phyloP scores from a whole-genome alignment of 139 green algal species.

The Tetraselmis chui region DNA sequence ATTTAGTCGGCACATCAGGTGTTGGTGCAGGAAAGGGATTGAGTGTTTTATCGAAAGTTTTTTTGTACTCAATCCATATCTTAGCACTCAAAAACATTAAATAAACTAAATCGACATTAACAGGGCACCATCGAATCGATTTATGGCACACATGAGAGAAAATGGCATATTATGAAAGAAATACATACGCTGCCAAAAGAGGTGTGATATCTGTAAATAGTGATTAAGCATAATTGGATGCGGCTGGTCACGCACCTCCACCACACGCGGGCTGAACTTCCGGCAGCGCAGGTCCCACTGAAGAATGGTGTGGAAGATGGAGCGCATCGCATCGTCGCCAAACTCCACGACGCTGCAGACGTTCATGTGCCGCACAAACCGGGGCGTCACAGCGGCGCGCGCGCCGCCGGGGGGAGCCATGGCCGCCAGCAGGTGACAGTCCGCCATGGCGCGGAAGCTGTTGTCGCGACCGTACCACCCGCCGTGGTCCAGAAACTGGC shows the following conservation, averaged over 20 bases:
- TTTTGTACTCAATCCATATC: no score
- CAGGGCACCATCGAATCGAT: no score
- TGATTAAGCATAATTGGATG: no score
- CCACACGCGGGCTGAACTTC: conserved; percentile 4
- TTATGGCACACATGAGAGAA: no score
- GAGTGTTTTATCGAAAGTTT: no score
- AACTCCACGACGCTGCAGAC: conserved; percentile 21
- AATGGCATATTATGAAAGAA: no score
- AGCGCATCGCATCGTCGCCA: conserved; percentile 2
- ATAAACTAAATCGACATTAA: no score
- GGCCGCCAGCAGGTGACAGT: conserved; percentile 25
- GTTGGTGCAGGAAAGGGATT: no score
- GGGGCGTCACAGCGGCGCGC: conserved; percentile 22
- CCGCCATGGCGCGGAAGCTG: conserved; percentile 28
- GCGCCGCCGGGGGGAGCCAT: conserved; percentile 38
- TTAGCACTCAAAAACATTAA: no score
- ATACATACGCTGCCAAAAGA: no score
- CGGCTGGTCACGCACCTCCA: not conserved
- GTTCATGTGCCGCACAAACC: conserved; percentile 35
- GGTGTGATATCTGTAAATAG: no score
- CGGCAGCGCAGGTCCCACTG: conserved; percentile 8
- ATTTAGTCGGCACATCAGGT: no score
- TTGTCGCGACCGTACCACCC: conserved; percentile 32
- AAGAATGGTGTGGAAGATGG: conserved; percentile 30
- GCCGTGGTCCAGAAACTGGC: conserved; percentile 36